phyloP scores from a whole-genome alignment of 1,284 basidiomycete species.

The Cutaneotrichosporon spelunceum region DNA sequence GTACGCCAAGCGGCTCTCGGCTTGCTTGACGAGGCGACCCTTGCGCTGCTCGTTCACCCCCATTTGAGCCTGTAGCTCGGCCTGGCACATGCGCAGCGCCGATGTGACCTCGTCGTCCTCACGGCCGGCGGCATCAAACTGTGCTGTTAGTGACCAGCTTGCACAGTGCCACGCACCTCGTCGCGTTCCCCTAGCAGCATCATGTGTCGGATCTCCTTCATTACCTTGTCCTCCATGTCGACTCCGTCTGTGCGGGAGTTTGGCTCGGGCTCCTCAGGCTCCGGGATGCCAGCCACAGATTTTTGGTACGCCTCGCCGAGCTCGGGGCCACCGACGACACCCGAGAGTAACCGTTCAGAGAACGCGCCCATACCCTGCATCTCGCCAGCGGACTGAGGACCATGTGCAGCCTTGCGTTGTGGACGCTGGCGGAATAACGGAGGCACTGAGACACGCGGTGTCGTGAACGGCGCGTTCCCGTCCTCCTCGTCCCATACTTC shows the following conservation, averaged over 20 bases:
- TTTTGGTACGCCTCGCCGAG: constrained; percentile 55
- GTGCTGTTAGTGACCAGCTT: constrained; percentile 9
- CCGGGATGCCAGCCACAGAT: constrained; percentile 19
- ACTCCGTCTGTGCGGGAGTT: constrained; percentile 49
- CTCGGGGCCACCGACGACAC: constrained; percentile 58
- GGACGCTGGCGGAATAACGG: constrained; percentile 25
- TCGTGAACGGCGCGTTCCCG: constrained; percentile 47
- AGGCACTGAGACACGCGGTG: constrained; percentile 37
- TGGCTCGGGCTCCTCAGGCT: constrained; percentile 16
- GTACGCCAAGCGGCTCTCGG: constrained; percentile 81
- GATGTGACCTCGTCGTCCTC: constrained; percentile 92
- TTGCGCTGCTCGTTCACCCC: constrained; percentile 80
- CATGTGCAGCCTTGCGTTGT: constrained; percentile 1
- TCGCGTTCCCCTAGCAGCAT: constrained; percentile 56
- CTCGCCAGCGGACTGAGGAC: not conserved
- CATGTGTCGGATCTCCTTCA: constrained; percentile 55
- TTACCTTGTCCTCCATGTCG: constrained; percentile 57
- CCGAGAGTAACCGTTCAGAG: constrained; percentile 62
- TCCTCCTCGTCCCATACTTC: constrained; percentile 93
- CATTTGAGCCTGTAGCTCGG: constrained; percentile 71
- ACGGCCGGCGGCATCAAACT: constrained; percentile 73
- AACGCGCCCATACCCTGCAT: constrained; percentile 34
- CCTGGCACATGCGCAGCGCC: constrained; percentile 81
- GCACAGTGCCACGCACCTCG: constrained; percentile 44
- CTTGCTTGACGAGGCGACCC: constrained; percentile 66